Base-by-base conservation (phyloP, 2,329 filamentous ascomycete species). In the Helicocarpus griseus region DNA sequence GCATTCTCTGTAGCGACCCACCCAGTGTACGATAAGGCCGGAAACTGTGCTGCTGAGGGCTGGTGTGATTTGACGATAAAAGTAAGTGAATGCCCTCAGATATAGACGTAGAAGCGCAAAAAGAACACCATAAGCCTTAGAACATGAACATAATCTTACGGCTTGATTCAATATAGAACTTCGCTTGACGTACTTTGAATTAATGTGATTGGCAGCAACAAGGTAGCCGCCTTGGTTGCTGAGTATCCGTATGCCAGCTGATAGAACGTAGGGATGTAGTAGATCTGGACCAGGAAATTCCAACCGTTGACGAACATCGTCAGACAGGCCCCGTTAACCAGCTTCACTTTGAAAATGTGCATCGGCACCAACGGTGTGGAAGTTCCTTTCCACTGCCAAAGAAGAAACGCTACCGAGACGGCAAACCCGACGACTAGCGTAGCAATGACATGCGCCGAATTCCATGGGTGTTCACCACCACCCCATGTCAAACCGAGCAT, bases 231-330 rank as follows among this genome's bases (percentile, higher is more conserved):
- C 17, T 66, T 67, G 1, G 75, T 56, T 0, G 73, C 68, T 1
- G 65, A 69, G 45, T 69, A 68, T 17, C 65, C 63, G 21, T 74
- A 71, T 1, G 76, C 77, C 50, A 81, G 77, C 60, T 83, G 80
- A 41, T 79, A 78, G 60, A 81, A 84, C 0, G 82, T 70, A 0
- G 81, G 80, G 2, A 84, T 68, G 57, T 79, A 83, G 62, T 82
- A 84, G 2, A 82, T 62, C 54, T 80, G 77, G n/a, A 78, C 73
- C 22, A 80, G 67, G 51, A 79, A 79, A 56, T 79, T 79, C 77
- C 78, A 80, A 3, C 78, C 77, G 48, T 80, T 79, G 59, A 80
- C 73, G 33, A 77, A 75, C 75, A 78, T 79, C 14, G 76, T 79
- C 17, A 80, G 56, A 53, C 75, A 79, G 1, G 77, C 75, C 1